Percentiles rank a stretch among this genome's conserved stretches.
Evolutionary conservation across 331 rosid species (phyloP).

Genomic region (Spiraea crenata): DNA sequence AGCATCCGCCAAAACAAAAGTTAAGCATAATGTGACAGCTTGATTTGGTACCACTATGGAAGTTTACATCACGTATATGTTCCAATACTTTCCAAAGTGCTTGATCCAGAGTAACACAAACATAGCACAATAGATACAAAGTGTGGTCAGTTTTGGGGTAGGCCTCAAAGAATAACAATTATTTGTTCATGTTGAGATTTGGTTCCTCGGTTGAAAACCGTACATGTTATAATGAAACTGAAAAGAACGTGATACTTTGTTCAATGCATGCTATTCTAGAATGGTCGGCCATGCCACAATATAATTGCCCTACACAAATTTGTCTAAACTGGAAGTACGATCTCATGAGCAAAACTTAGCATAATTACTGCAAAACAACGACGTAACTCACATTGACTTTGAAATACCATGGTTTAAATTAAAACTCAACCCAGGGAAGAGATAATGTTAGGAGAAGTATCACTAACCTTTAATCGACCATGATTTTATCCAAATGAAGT

Average conservation of each 20-base stretch:
- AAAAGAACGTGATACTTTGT: neutral
- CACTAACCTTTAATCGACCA: constrained; percentile 39
- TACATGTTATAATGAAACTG: neutral
- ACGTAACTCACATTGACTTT: neutral
- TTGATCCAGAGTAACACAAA: too few relatives aligned
- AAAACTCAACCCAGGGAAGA: neutral
- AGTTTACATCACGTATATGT: too few relatives aligned
- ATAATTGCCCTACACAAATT: neutral
- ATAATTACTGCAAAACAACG: neutral
- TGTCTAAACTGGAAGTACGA: neutral
- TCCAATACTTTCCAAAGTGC: too few relatives aligned
- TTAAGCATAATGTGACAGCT: too few relatives aligned
- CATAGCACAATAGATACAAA: too few relatives aligned
- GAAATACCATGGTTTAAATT: neutral
- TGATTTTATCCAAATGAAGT: constrained; percentile 54
- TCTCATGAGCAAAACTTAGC: neutral
- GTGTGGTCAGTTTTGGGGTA: too few relatives aligned
- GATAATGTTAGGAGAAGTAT: neutral
- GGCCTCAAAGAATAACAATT: neutral
- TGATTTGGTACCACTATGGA: too few relatives aligned
- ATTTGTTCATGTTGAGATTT: neutral
- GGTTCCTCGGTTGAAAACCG: neutral
- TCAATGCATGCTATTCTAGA: neutral
- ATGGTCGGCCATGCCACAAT: too few relatives aligned
- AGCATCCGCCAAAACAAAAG: too few relatives aligned